Evolutionary conservation across 2,329 filamentous ascomycete species (phyloP).

Genomic region (Sclerotinia minor): DNA sequence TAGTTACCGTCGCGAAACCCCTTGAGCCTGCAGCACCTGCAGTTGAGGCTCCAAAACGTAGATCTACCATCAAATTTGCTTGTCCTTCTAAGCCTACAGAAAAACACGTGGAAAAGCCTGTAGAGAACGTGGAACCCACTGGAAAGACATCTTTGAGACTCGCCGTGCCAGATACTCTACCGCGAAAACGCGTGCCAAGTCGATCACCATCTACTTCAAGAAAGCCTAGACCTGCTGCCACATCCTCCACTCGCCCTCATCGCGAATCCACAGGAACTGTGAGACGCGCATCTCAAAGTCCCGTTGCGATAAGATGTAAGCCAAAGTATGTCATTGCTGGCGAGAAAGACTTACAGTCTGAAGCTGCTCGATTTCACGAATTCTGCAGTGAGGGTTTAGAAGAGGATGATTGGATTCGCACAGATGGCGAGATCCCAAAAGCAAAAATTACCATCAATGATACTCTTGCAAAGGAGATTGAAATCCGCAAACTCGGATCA

Average conservation of each 20-base stretch:
- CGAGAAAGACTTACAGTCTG: slow-evolving; percentile 42
- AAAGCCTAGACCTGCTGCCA: slow-evolving; percentile 34
- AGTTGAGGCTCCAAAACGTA: slow-evolving; percentile 50
- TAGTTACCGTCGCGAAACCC: slow-evolving; percentile 42
- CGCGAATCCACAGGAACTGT: slow-evolving; percentile 35
- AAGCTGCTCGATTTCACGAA: slow-evolving; percentile 76
- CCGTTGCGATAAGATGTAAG: slow-evolving; percentile 43
- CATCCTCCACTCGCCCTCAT: slow-evolving; percentile 27
- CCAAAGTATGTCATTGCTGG: slow-evolving; percentile 41
- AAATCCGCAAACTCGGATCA: slow-evolving; percentile 79
- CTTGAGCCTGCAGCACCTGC: slow-evolving; percentile 29
- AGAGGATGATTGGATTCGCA: slow-evolving; percentile 86
- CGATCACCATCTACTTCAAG: slow-evolving; percentile 38
- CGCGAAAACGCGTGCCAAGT: slow-evolving; percentile 29
- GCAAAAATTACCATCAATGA: slow-evolving; percentile 82
- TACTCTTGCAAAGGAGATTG: slow-evolving; percentile 85
- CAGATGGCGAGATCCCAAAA: slow-evolving; percentile 57
- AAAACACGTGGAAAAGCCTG: slow-evolving; percentile 32
- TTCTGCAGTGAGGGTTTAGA: slow-evolving; percentile 81
- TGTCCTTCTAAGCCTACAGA: slow-evolving; percentile 58
- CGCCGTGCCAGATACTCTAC: slow-evolving; percentile 28
- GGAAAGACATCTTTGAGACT: background rate
- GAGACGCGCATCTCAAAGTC: slow-evolving; percentile 45
- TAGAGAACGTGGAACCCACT: slow-evolving; percentile 13
- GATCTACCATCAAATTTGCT: slow-evolving; percentile 71